Percentiles rank a stretch among this genome's conserved stretches.
Evolutionary conservation across 2,329 filamentous ascomycete genomes (phyloP).

Genomic region (Fusarium mundagurra): DNA sequence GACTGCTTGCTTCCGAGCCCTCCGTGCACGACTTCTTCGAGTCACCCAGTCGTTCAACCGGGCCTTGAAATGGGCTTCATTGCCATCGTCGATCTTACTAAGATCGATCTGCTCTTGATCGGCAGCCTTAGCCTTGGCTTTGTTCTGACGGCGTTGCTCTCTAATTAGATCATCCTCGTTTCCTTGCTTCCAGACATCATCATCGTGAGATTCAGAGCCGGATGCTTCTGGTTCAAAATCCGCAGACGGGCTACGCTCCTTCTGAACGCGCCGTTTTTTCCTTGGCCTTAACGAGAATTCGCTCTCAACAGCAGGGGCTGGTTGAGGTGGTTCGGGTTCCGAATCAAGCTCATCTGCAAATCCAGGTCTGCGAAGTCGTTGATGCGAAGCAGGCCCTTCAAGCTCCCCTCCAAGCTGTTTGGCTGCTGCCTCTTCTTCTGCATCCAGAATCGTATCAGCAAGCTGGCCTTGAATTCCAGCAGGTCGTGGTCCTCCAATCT

Average conservation of each 20-base stretch:
- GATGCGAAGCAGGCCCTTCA: conserved; percentile 71
- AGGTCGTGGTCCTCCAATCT: conserved; percentile 72
- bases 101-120: conserved; percentile 59
- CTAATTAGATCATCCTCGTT: conserved; percentile 53
- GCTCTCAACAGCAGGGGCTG: conserved; percentile 48
- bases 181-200: conserved; percentile 51
- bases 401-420: conserved; percentile 53
- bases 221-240: conserved; percentile 56
- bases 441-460: conserved; percentile 81
- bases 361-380: conserved; percentile 77
- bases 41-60: conserved; percentile 81
- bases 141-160: conserved; percentile 54
- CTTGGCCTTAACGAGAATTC: conserved; percentile 69
- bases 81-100: conserved; percentile 82
- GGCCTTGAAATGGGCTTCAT: conserved; percentile 81
- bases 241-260: conserved; percentile 54
- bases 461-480: conserved; percentile 74
- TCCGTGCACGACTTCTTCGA: conserved; percentile 54
- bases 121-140: conserved; percentile 49
- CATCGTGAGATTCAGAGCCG: conserved; percentile 48
- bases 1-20: conserved; percentile 52
- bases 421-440: conserved; percentile 74
- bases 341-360: conserved; percentile 60
- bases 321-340: conserved; percentile 25
- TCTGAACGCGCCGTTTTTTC: conserved; percentile 61